These are phyloP conservation scores for Xylaria sp. DNA, from an alignment of 2,329 filamentous ascomycete species.

Conservation along the genomic window DNA sequence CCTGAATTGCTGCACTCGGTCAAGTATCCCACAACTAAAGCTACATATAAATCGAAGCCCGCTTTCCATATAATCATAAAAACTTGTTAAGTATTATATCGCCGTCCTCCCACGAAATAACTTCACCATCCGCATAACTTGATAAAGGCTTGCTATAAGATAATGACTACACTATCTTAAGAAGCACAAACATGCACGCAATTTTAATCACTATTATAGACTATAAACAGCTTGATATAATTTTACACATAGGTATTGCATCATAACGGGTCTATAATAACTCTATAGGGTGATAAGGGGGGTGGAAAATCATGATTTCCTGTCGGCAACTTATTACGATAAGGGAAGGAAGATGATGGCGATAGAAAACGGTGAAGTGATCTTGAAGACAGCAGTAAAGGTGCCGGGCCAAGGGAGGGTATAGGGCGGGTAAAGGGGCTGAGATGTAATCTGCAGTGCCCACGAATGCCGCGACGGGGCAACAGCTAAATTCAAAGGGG, in stretches of 20 bases:
- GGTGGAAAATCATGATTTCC: neutral
- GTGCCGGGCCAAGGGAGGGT: neutral
- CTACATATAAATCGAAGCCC: too few species aligned
- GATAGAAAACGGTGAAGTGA: neutral
- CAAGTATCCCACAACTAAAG: too few species aligned
- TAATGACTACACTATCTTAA: too few species aligned
- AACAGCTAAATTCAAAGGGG: neutral
- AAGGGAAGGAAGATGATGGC: neutral
- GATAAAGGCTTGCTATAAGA: too few species aligned
- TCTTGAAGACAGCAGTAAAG: neutral
- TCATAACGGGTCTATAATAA: neutral
- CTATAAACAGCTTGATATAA: too few species aligned
- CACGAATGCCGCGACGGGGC: neutral
- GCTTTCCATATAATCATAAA: too few species aligned
- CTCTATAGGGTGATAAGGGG: neutral
- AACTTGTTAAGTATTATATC: too few species aligned
- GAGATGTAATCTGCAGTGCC: neutral
- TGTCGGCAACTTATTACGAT: neutral
- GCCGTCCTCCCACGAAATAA: too few species aligned
- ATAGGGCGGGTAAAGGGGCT: neutral
- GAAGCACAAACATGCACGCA: too few species aligned
- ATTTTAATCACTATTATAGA: too few species aligned
- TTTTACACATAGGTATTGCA: neutral
- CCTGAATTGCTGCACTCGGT: too few species aligned
- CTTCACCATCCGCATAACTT: too few species aligned